Evolutionary conservation across 1,284 basidiomycete genomes (phyloP).

Genomic region (Calocybe gambosa): DNA sequence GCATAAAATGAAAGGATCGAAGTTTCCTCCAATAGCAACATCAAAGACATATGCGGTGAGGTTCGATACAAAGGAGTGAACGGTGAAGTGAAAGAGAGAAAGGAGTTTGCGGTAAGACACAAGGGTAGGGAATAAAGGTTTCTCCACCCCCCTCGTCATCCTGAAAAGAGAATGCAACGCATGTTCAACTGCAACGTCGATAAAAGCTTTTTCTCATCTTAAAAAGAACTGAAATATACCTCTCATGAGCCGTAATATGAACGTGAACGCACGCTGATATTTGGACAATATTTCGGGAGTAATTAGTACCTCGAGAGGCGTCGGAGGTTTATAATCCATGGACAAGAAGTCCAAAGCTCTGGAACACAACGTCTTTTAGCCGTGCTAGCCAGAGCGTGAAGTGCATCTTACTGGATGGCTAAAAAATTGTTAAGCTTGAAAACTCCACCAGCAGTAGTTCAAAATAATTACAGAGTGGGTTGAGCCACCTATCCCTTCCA

Average conservation of each 20-base stretch:
- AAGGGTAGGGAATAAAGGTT: slow-evolving; percentile 57
- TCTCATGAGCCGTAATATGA: slow-evolving; percentile 71
- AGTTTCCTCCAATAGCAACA: slow-evolving; percentile 69
- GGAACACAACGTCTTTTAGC: slow-evolving; percentile 13
- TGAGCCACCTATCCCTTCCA: slow-evolving; percentile 68
- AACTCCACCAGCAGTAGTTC: slow-evolving; percentile 1
- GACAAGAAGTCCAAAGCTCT: slow-evolving; percentile 85
- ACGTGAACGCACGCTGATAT: slow-evolving; percentile 77
- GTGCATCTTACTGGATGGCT: slow-evolving; percentile 53
- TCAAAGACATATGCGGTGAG: slow-evolving; percentile 71
- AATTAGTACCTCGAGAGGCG: slow-evolving; percentile 65
- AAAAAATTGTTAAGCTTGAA: slow-evolving; percentile 9
- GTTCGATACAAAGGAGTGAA: slow-evolving; percentile 60
- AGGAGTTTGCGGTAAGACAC: slow-evolving; percentile 46
- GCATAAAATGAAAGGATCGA: slow-evolving; percentile 57
- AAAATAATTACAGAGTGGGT: slow-evolving; percentile 59
- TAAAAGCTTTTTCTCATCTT: background rate
- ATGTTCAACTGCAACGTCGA: slow-evolving; percentile 50
- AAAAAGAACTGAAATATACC: slow-evolving; percentile 33
- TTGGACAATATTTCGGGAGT: slow-evolving; percentile 68
- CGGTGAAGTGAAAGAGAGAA: slow-evolving; percentile 66
- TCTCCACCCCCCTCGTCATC: slow-evolving; percentile 39
- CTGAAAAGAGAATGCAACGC: slow-evolving; percentile 65
- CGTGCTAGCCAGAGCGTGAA: slow-evolving; percentile 3
- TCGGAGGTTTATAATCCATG: slow-evolving; percentile 79